Evolutionary conservation across 352 stramenopile species (phyloP).

Genomic region (Pythium oligandrum): DNA sequence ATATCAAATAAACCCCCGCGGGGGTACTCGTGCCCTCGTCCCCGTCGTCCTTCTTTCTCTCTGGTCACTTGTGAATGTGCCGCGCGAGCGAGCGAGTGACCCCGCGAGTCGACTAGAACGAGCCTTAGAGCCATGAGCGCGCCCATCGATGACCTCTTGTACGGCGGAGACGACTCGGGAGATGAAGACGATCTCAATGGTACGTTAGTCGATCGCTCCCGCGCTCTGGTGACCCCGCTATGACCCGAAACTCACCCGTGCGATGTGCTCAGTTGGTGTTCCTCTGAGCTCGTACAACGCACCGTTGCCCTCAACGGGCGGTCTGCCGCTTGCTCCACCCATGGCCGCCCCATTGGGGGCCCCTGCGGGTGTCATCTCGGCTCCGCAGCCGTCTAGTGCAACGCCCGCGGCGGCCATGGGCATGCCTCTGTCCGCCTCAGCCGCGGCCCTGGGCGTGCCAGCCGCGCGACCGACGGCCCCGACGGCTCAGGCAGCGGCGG

Average conservation of each 20-base stretch:
- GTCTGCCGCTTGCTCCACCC: conserved; percentile 12
- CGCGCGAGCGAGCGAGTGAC: conserved; percentile 4
- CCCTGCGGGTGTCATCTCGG: conserved; percentile 6
- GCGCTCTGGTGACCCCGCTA: neutral
- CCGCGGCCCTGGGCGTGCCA: conserved; percentile 4
- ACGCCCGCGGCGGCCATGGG: too few species aligned
- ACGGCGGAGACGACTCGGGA: conserved; percentile 74
- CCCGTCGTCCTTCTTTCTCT: conserved; percentile 1
- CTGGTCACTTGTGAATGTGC: conserved; percentile 23
- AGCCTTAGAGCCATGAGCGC: conserved; percentile 51
- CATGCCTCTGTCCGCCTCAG: conserved; percentile 8
- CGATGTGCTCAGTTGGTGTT: conserved; percentile 1
- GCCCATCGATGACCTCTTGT: conserved; percentile 81
- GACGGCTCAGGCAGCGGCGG: too few species aligned
- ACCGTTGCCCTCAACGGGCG: conserved; percentile 13
- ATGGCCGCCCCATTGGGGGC: conserved; percentile 6
- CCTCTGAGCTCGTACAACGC: conserved; percentile 23
- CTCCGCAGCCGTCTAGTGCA: too few species aligned
- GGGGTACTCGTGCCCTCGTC: conserved; percentile 2
- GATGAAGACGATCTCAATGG: conserved; percentile 69
- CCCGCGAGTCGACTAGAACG: neutral
- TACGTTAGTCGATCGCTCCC: conserved; percentile 23
- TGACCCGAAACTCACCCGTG: conserved; percentile 1
- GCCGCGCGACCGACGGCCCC: conserved; percentile 6
- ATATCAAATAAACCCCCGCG: too few species aligned